These are phyloP conservation scores for Phytopythium sindhum DNA, from an alignment of 352 stramenopile species.

Conservation along the genomic window DNA sequence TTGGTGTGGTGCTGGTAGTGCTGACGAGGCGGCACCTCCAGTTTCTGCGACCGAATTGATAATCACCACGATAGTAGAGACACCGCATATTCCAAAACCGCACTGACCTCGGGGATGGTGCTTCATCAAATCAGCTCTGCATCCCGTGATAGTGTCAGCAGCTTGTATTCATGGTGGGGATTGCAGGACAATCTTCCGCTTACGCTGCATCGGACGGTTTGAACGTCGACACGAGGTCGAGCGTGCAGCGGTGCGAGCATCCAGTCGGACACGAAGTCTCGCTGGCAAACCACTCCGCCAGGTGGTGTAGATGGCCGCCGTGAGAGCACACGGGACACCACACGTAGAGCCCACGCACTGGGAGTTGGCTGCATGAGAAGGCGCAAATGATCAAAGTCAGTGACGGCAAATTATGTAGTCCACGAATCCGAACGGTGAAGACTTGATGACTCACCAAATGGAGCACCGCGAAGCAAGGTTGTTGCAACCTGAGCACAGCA, in stretches of 20 bases:
- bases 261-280: slow-evolving; percentile 72
- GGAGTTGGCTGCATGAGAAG: slow-evolving; percentile 50
- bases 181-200: not conserved
- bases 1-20: not conserved
- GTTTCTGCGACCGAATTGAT: not conserved
- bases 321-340: slow-evolving; percentile 92
- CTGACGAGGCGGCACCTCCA: not conserved
- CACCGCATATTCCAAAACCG: not conserved
- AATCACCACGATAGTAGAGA: not conserved
- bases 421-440: not conserved
- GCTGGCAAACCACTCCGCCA: slow-evolving; percentile 76
- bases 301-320: slow-evolving; percentile 82
- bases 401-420: not conserved
- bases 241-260: slow-evolving; percentile 65
- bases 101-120: not conserved
- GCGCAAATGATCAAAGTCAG: not conserved
- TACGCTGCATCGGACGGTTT: slow-evolving; percentile 1
- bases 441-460: slow-evolving; percentile 57
- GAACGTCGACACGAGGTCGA: slow-evolving; percentile 27
- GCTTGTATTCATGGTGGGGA: not conserved
- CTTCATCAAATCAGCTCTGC: not conserved
- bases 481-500: slow-evolving; percentile 65
- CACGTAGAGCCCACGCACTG: slow-evolving; percentile 86
- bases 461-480: slow-evolving; percentile 80
- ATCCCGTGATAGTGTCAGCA: not conserved